phyloP scores from a whole-genome alignment of 768 basidiomycete genomes.

The Strobilomyces echinocephalus region DNA sequence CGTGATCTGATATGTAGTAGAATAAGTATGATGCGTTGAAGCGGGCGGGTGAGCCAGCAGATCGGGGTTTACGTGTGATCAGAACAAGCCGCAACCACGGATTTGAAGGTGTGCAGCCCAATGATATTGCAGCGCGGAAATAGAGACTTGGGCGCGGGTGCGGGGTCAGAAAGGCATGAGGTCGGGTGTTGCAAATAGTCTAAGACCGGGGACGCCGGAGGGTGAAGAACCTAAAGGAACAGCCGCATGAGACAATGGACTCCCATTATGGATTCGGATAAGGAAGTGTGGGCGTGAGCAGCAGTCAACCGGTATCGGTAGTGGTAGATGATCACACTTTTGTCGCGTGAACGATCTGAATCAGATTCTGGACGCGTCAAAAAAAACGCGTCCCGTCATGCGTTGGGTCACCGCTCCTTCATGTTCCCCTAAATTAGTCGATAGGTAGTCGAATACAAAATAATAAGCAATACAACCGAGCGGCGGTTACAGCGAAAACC shows the following conservation, averaged over 20 bases:
- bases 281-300: slow-evolving; percentile 14
- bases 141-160: slow-evolving; percentile 16
- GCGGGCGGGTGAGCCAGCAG: slow-evolving; percentile 9
- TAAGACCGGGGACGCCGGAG: slow-evolving; percentile 20
- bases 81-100: slow-evolving; percentile 3
- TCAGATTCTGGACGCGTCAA: slow-evolving; percentile 23
- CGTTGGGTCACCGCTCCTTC: slow-evolving; percentile 17
- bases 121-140: slow-evolving; percentile 21
- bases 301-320: slow-evolving; percentile 10
- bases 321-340: slow-evolving; percentile 7
- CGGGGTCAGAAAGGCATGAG: slow-evolving; percentile 20
- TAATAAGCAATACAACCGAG: slow-evolving; percentile 16
- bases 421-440: slow-evolving; percentile 7
- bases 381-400: slow-evolving; percentile 24
- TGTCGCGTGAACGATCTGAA: slow-evolving; percentile 12
- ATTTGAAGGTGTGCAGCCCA: slow-evolving; percentile 8
- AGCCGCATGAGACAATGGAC: slow-evolving; percentile 25
- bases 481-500: neutral
- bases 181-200: slow-evolving; percentile 23
- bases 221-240: slow-evolving; percentile 10
- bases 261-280: slow-evolving; percentile 17
- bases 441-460: neutral
- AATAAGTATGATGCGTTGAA: neutral
- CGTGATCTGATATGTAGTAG: slow-evolving; percentile 15
- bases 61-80: slow-evolving; percentile 28